A percentile compares a stretch with the other conserved stretches of the same genome.
These are phyloP conservation scores for Cyclocybe cylindracea DNA, from an alignment of 768 basidiomycete genomes.

Conservation along the genomic window DNA sequence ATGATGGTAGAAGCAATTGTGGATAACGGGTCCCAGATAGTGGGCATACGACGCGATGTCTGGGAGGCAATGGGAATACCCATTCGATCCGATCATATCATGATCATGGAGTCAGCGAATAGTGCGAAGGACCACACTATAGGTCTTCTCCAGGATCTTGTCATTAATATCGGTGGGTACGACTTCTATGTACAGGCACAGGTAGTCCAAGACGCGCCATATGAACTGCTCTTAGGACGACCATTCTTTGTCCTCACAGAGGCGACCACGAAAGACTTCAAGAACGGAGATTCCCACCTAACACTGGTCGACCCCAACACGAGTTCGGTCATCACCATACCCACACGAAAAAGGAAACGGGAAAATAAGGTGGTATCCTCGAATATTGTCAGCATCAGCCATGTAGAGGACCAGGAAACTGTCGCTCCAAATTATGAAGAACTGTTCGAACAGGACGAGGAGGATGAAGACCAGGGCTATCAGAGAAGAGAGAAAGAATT, in stretches of 20 bases:
- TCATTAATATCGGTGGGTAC: constrained; percentile 10
- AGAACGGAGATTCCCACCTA: constrained; percentile 1
- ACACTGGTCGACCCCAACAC: constrained; percentile 18
- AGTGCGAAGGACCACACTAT: constrained; percentile 7
- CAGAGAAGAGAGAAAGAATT: too few species aligned
- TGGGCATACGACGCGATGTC: constrained; percentile 5
- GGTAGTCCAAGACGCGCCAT: constrained; percentile 18
- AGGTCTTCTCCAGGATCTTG: constrained; percentile 16
- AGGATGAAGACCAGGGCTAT: too few species aligned
- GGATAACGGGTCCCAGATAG: constrained; percentile 19
- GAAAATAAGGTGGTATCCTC: background rate
- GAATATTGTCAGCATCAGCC: background rate
- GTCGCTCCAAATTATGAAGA: background rate
- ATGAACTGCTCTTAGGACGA: constrained; percentile 20
- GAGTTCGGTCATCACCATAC: constrained; percentile 6
- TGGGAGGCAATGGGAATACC: constrained; percentile 17
- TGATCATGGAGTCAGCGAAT: constrained; percentile 24
- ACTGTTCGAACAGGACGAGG: too few species aligned
- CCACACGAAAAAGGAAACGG: background rate
- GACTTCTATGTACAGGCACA: constrained; percentile 21
- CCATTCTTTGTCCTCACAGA: constrained; percentile 18
- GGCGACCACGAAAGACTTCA: constrained; percentile 4
- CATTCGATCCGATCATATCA: constrained; percentile 9
- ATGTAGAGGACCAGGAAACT: background rate
- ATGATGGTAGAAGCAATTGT: constrained; percentile 11